phyloP scores from a whole-genome alignment of 306 rosid genomes.

The Coriaria nepalensis region DNA sequence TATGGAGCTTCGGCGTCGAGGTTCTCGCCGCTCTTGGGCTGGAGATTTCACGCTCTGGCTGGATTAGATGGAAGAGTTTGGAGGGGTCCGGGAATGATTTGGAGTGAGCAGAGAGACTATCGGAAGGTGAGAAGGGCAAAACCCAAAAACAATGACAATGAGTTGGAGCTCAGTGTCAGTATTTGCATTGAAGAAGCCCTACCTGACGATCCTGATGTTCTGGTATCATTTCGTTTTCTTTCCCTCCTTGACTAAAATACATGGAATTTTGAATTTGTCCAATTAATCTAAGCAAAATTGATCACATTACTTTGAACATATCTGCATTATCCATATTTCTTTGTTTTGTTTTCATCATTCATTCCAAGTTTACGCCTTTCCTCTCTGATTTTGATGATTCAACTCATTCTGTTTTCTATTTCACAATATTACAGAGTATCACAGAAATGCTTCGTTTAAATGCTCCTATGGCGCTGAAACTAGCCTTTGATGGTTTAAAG shows the following conservation, averaged over 20 bases:
- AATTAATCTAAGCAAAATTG: no score
- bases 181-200: constrained; percentile 61
- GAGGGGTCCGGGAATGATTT: constrained; percentile 13
- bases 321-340: no score
- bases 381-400: not conserved
- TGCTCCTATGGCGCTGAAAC: constrained; percentile 65
- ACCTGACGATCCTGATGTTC: constrained; percentile 64
- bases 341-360: not conserved
- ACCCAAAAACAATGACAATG: constrained; percentile 38
- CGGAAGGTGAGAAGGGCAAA: constrained; percentile 43
- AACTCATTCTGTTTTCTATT: constrained; percentile 2
- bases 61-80: constrained; percentile 11
- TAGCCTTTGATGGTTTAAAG: constrained; percentile 58
- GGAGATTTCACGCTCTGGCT: constrained; percentile 22
- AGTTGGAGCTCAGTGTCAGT: constrained; percentile 46
- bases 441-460: constrained; percentile 67
- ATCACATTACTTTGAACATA: no score
- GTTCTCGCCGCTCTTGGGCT: constrained; percentile 17
- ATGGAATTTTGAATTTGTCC: no score
- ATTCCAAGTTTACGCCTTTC: not conserved
- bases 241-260: no score
- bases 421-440: constrained; percentile 37
- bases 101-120: constrained; percentile 39
- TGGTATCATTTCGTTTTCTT: constrained; percentile 21
- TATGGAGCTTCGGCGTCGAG: constrained; percentile 8